Evolutionary conservation across 345 rosid genomes (phyloP), one percentile per base, ranked within the genome.

Genomic region (Turritis glabra): DNA sequence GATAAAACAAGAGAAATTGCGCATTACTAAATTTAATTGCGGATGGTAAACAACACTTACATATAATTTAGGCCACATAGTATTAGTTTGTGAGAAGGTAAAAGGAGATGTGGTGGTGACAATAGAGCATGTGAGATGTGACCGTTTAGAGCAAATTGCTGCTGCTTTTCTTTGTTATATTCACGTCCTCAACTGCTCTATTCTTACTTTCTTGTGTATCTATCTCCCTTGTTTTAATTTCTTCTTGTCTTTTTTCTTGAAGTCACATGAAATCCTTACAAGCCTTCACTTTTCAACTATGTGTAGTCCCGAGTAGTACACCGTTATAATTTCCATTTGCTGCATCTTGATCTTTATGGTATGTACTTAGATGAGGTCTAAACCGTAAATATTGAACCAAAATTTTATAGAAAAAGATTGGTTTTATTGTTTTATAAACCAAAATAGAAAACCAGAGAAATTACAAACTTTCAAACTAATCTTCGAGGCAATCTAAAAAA

Each of bases 81-180:
- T 69, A 26, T 18, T 0, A 61, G 64, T 68, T 60, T 59, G 69
- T 60, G 79, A 75, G 79, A 51, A 30, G 79, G 69, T 67, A 59
- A 75, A 68, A 22, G 50, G 65, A 76, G 80, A 70, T 76, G 80
- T 76, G 80, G 80, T 76, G 44, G 52, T 21, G 29, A 76, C 11
- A 63, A 55, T 3, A 76, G 75, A 76, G 80, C 80, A 76, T 76
- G 80, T 76, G 80, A 76, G 80, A 76, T 76, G 80, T 76, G 80
- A 69, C 80, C 27, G 75, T 29, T 35, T 32, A 43, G 75, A 17
- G 80, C 75, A 76, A 76, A 61, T 76, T 76, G 80, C 33, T 76
- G 48, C 65, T 53, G 30, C 80, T 69, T 69, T 76, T 61, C 2
- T 29, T 43, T 29, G 43, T 7, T 60, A 75, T 12, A 62, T 54